Conservation (phyloP, 495 filamentous ascomycete genomes). For the Xeromyces bisporus region DNA sequence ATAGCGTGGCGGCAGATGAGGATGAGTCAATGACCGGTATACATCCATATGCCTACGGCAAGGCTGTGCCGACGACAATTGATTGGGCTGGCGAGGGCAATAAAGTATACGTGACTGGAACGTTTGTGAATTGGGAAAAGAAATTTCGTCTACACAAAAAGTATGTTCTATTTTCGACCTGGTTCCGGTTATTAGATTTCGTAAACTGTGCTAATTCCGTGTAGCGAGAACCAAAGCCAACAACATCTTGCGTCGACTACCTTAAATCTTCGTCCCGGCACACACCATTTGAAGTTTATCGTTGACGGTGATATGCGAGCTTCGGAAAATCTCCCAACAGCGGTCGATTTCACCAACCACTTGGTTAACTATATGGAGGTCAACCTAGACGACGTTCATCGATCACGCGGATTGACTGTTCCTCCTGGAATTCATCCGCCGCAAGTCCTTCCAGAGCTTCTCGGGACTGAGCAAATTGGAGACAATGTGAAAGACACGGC, state of each 20-base stretch:
- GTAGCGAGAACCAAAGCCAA: conserved; percentile 23
- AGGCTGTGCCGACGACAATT: conserved; percentile 56
- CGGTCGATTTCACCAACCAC: conserved; percentile 92
- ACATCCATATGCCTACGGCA: conserved; percentile 30
- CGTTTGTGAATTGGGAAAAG: conserved; percentile 88
- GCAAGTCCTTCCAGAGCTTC: conserved; percentile 23
- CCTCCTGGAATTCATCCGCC: conserved; percentile 29
- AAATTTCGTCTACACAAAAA: conserved; percentile 72
- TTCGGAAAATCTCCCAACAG: conserved; percentile 72
- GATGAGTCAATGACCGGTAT: conserved; percentile 67
- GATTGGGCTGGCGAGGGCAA: conserved; percentile 67
- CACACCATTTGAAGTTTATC: conserved; percentile 91
- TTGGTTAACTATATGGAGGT: conserved; percentile 97
- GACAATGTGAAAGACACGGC: conserved; percentile 25
- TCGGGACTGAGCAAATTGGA: conserved; percentile 18
- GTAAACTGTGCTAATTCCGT: no score
- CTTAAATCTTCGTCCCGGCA: conserved; percentile 72
- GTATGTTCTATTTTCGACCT: conserved; percentile 26
- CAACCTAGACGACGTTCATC: conserved; percentile 48
- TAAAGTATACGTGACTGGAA: conserved; percentile 91
- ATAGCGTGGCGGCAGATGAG: conserved; percentile 57
- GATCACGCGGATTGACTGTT: conserved; percentile 18
- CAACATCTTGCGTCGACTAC: conserved; percentile 49
- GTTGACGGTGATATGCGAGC: conserved; percentile 86
- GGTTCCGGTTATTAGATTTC: background rate